Evolutionary conservation across 169 alveolate species (phyloP).

Genomic region (Cryptosporidium xiaoi): DNA sequence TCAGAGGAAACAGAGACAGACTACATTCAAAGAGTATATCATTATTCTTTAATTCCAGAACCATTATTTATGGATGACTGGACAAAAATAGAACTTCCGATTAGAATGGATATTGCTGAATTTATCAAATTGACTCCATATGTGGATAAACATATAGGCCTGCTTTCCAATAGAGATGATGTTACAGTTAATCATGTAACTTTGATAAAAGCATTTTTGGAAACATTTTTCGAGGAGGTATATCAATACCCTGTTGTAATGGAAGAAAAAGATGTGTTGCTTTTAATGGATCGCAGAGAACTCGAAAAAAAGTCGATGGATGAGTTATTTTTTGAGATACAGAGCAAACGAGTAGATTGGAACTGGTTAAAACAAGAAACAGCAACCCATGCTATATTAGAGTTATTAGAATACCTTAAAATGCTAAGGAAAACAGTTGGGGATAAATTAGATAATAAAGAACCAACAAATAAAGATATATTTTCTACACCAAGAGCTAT

Average conservation of each 20-base stretch:
- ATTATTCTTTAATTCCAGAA: constrained; percentile 34
- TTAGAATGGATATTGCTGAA: constrained; percentile 55
- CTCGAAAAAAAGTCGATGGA: constrained; percentile 36
- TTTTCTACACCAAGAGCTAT: constrained; percentile 62
- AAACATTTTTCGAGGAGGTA: constrained; percentile 52
- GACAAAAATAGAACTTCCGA: constrained; percentile 37
- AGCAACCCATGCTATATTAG: constrained; percentile 36
- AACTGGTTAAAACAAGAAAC: constrained; percentile 47
- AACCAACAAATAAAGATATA: constrained; percentile 41
- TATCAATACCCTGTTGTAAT: constrained; percentile 35
- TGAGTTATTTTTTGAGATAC: constrained; percentile 43
- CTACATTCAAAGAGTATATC: constrained; percentile 31
- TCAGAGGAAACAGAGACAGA: constrained; percentile 44
- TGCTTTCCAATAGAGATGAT: constrained; percentile 38
- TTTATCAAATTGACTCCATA: constrained; percentile 10
- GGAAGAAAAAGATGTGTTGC: constrained; percentile 21
- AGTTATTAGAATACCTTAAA: constrained; percentile 35
- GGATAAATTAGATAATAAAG: constrained; percentile 5
- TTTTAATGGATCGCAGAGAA: constrained; percentile 47
- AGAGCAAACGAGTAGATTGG: constrained; percentile 3
- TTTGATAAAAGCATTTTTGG: constrained; percentile 50
- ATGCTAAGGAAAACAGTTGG: constrained; percentile 4
- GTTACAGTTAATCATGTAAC: constrained; percentile 8
- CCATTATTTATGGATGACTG: constrained; percentile 61
- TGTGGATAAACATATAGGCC: constrained; percentile 9